Evolutionary conservation across 495 filamentous ascomycete genomes (phyloP).

Genomic region (Talaromyces thailandensis): DNA sequence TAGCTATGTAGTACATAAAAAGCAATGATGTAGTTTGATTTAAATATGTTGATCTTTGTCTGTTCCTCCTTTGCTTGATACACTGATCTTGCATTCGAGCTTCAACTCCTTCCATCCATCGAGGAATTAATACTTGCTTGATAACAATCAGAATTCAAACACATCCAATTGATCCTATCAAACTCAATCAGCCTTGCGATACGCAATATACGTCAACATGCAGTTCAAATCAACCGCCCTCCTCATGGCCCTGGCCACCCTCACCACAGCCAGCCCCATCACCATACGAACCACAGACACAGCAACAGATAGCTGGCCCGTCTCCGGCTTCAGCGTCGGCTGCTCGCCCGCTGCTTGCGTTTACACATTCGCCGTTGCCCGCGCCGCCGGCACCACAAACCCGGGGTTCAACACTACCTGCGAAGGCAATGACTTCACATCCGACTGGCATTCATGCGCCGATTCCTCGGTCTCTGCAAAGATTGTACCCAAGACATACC

Average conservation of each 20-base stretch:
- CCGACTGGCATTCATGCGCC: slow-evolving; percentile 17
- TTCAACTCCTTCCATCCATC: background rate
- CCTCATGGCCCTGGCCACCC: slow-evolving; percentile 18
- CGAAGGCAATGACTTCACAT: slow-evolving; percentile 19
- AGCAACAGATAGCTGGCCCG: slow-evolving; percentile 22
- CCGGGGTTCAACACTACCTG: slow-evolving; percentile 35
- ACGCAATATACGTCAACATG: background rate
- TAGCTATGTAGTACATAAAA: background rate
- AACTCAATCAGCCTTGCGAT: background rate
- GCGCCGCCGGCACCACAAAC: slow-evolving; percentile 16
- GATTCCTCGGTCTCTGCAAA: slow-evolving; percentile 19
- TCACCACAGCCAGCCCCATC: slow-evolving; percentile 14
- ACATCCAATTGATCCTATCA: background rate
- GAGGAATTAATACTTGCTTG: background rate
- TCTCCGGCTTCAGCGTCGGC: slow-evolving; percentile 22
- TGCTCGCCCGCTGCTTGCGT: slow-evolving; percentile 27
- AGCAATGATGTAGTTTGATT: background rate
- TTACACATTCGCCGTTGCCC: slow-evolving; percentile 29
- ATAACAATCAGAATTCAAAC: background rate
- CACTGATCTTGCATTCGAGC: background rate
- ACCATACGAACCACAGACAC: slow-evolving; percentile 13
- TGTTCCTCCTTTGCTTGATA: background rate
- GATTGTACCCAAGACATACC: slow-evolving; percentile 15
- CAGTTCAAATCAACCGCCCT: slow-evolving; percentile 11
- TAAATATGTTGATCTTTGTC: background rate